Percentiles rank a stretch among this genome's conserved stretches.
Evolutionary conservation across 805 yeast genomes (phyloP).

Genomic region (Barnettozyma wickerhamii): DNA sequence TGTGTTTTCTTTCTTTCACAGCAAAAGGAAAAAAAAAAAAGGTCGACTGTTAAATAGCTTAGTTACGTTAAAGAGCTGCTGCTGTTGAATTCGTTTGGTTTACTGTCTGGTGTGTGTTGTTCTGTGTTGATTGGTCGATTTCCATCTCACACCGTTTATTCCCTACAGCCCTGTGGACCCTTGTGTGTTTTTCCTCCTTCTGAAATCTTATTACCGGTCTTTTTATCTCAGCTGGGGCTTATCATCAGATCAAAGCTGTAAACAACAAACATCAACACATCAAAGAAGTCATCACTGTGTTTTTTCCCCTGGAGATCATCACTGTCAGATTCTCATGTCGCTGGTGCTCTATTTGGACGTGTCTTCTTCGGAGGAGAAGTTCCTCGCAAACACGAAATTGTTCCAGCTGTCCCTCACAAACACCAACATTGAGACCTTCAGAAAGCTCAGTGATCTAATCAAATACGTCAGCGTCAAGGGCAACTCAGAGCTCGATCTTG

Average conservation of each 20-base stretch:
- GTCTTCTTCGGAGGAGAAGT: slow-evolving; percentile 6
- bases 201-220: too few relatives aligned
- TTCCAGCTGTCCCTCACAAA: slow-evolving; percentile 13
- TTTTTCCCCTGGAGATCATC: too few relatives aligned
- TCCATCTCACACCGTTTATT: too few relatives aligned
- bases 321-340: slow-evolving; percentile 14
- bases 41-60: not conserved
- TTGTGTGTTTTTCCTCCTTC: too few relatives aligned
- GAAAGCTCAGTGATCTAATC: slow-evolving; percentile 14
- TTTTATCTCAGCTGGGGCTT: too few relatives aligned
- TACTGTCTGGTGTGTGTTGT: too few relatives aligned
- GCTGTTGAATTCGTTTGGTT: too few relatives aligned
- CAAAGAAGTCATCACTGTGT: too few relatives aligned
- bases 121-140: too few relatives aligned
- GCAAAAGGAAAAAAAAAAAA: not conserved
- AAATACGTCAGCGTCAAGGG: slow-evolving; percentile 19
- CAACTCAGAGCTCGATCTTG: slow-evolving; percentile 24
- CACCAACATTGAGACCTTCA: slow-evolving; percentile 9
- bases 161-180: not conserved
- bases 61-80: too few relatives aligned
- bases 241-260: too few relatives aligned
- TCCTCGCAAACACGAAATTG: slow-evolving; percentile 12
- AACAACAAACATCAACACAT: too few relatives aligned
- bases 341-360: slow-evolving; percentile 21
- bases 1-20: not conserved